A percentile compares a stretch with the other conserved stretches of the same genome.
These are phyloP conservation scores for Periconia sp. DNA, from an alignment of 2,329 filamentous ascomycete species.

Conservation along the genomic window DNA sequence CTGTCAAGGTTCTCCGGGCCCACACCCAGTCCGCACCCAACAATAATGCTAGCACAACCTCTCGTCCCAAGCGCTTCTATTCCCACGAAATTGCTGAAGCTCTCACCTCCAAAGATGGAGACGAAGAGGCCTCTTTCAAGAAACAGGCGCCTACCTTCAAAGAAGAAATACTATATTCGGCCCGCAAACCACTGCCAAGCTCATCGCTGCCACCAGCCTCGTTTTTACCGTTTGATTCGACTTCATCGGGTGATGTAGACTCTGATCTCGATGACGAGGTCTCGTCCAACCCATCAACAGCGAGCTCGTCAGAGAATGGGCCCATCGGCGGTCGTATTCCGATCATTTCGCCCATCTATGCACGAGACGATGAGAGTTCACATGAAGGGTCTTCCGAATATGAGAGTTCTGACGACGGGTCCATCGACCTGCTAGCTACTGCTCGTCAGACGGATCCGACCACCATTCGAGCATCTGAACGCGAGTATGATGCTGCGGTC, in stretches of 20 bases:
- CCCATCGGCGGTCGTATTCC: conserved; percentile 30
- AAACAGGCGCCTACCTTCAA: conserved; percentile 50
- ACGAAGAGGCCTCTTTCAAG: conserved; percentile 9
- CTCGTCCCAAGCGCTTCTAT: conserved; percentile 19
- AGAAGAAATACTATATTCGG: conserved; percentile 66
- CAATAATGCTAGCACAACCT: not conserved
- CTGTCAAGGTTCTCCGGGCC: conserved; percentile 52
- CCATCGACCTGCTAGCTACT: conserved; percentile 49
- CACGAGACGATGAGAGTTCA: conserved; percentile 1
- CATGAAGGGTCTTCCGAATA: conserved; percentile 2
- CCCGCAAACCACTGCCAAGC: conserved; percentile 63
- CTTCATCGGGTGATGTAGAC: conserved; percentile 36
- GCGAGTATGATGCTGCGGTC: conserved; percentile 51
- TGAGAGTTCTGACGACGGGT: conserved; percentile 27
- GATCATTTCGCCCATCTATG: conserved; percentile 22
- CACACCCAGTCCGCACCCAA: conserved; percentile 15
- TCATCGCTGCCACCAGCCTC: conserved; percentile 49
- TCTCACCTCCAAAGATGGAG: conserved; percentile 20
- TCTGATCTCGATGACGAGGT: conserved; percentile 42
- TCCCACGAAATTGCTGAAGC: conserved; percentile 38
- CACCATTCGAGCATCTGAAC: conserved; percentile 43
- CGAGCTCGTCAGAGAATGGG: conserved; percentile 17
- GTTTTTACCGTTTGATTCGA: conserved; percentile 44
- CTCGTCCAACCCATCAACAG: conserved; percentile 30
- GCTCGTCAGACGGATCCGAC: conserved; percentile 48